phyloP scores from a whole-genome alignment of 2,329 filamentous ascomycete species.

The Ambrosiella beaveri region DNA sequence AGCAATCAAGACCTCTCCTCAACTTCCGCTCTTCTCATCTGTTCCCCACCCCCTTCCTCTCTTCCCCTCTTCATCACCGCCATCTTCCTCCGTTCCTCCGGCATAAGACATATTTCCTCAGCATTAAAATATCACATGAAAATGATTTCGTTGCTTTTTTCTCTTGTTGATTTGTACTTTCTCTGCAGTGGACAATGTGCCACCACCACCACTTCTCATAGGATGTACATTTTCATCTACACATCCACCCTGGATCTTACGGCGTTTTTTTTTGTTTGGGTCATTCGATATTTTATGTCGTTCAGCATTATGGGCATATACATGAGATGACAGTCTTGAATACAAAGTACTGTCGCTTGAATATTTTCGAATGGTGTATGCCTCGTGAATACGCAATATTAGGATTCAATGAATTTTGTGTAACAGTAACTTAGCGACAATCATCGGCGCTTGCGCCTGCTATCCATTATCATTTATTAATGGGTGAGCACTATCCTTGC shows the following conservation, averaged over 20 bases:
- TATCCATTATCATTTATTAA: no score
- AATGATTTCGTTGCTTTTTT: background rate
- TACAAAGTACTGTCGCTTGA: slow-evolving; percentile 10
- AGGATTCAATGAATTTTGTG: background rate
- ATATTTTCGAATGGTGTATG: background rate
- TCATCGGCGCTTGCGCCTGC: no score
- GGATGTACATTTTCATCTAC: background rate
- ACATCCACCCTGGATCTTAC: background rate
- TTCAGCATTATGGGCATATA: slow-evolving; percentile 13
- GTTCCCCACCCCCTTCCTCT: background rate
- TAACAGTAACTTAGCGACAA: background rate
- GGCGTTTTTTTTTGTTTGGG: slow-evolving; percentile 10
- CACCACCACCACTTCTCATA: background rate
- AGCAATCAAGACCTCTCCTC: background rate
- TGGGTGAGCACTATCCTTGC: no score
- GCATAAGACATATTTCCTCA: background rate
- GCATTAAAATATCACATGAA: slow-evolving; percentile 4
- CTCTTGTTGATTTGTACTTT: background rate
- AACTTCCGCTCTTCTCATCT: background rate
- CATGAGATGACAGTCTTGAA: slow-evolving; percentile 11
- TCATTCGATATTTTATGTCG: slow-evolving; percentile 14
- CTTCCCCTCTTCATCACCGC: background rate
- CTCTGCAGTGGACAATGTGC: background rate
- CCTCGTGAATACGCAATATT: background rate
- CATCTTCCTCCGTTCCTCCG: background rate